phyloP scores from a whole-genome alignment of 2,329 filamentous ascomycete species.

The Parastagonospora avenae region DNA sequence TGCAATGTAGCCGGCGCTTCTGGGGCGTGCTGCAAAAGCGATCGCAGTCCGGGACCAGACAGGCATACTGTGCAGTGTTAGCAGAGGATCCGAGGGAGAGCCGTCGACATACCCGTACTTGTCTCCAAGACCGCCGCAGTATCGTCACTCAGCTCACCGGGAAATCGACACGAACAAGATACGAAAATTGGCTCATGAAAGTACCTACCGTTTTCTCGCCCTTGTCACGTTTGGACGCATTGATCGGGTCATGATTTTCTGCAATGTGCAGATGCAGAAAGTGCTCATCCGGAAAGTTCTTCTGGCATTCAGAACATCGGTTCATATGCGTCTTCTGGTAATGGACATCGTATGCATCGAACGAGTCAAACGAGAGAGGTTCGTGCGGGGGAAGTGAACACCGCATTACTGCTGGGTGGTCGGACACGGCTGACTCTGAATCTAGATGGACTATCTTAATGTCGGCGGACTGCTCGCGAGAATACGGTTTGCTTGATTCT shows the following conservation, averaged over 20 bases:
- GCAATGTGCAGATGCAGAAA: conserved; percentile 84
- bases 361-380: conserved; percentile 71
- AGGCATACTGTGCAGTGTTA: conserved; percentile 67
- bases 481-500: conserved; percentile 39
- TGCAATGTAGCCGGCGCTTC: conserved; percentile 81
- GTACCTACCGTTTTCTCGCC: conserved; percentile 84
- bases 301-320: conserved; percentile 81
- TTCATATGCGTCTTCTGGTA: conserved; percentile 82
- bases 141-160: neutral
- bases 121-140: neutral
- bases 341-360: conserved; percentile 84
- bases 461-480: conserved; percentile 32
- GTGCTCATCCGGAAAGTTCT: conserved; percentile 85
- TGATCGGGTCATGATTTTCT: conserved; percentile 86
- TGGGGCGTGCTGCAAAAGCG: conserved; percentile 80
- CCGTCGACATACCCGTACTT: conserved; percentile 10
- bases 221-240: conserved; percentile 71
- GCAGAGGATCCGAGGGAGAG: conserved; percentile 3
- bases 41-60: conserved; percentile 88
- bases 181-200: conserved; percentile 3
- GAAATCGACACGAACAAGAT: neutral
- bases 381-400: conserved; percentile 85
- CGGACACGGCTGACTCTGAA: conserved; percentile 27
- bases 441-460: conserved; percentile 63
- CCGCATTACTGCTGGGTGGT: conserved; percentile 63